phyloP scores from a whole-genome alignment of 345 rosid genomes.

The Ceriops zippeliana region DNA sequence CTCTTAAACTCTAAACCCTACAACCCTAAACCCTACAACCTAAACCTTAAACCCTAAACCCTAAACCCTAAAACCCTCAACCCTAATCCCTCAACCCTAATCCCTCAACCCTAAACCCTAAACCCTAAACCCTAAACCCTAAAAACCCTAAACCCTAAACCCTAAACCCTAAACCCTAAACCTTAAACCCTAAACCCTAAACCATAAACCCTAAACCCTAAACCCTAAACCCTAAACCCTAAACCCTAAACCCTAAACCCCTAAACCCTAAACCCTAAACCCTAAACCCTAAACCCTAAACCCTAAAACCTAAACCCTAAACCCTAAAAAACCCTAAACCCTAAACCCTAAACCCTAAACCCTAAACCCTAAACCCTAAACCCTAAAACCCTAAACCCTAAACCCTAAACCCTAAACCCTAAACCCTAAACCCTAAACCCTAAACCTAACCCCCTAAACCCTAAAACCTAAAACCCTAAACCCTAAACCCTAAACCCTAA shows the following conservation, averaged over 20 bases:
- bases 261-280: too few species aligned
- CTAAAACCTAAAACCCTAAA: conserved; percentile 27
- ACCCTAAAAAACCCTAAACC: too few species aligned
- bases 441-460: conserved; percentile 20
- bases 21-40: conserved; percentile 11
- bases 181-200: conserved; percentile 25
- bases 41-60: conserved; percentile 12
- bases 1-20: conserved; percentile 13
- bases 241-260: too few species aligned
- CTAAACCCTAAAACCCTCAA: conserved; percentile 23
- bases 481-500: conserved; percentile 29
- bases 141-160: conserved; percentile 25
- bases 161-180: conserved; percentile 29
- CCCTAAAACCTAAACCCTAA: too few species aligned
- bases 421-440: conserved; percentile 31
- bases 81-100: too few species aligned
- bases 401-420: conserved; percentile 26
- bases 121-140: conserved; percentile 29
- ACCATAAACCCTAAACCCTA: conserved; percentile 12
- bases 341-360: too few species aligned
- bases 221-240: too few species aligned
- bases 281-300: too few species aligned
- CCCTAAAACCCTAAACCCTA: conserved; percentile 23
- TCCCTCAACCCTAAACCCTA: conserved; percentile 27
- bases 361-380: too few species aligned